A percentile compares a stretch with the other conserved stretches of the same genome.
Evolutionary conservation across 31 red algal genomes (phyloP).

Genomic region (Bonnemaisonia californica): DNA sequence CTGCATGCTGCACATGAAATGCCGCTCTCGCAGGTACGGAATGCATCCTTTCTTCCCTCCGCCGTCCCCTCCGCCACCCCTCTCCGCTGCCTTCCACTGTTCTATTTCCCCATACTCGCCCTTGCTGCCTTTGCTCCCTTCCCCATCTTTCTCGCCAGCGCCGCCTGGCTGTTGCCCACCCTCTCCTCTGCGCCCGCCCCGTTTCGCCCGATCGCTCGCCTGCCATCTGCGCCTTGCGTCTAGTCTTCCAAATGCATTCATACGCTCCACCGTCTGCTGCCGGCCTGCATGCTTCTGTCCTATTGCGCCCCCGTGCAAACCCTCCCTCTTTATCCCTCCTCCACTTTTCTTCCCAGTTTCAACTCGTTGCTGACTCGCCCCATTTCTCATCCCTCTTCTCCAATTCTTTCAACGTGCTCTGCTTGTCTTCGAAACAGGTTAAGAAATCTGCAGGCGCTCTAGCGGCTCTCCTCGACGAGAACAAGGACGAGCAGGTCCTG

Average conservation of each 20-base stretch:
- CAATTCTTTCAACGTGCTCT: not conserved
- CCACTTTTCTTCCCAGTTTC: not conserved
- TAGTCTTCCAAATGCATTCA: too few relatives aligned
- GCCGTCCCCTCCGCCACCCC: not conserved
- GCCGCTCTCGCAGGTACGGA: conserved; percentile 56
- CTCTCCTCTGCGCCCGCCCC: not conserved
- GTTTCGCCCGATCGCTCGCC: not conserved
- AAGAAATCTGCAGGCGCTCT: conserved; percentile 43
- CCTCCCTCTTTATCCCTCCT: not conserved
- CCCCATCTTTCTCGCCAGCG: too few relatives aligned
- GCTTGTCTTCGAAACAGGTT: conserved; percentile 7
- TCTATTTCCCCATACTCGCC: too few relatives aligned
- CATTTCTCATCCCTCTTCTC: not conserved
- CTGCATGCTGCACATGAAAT: conserved; percentile 52
- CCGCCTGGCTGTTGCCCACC: not conserved
- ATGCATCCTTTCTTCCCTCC: conserved; percentile 12
- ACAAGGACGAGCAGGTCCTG: conserved; percentile 80
- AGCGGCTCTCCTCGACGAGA: conserved; percentile 48
- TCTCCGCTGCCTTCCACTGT: conserved; percentile 10
- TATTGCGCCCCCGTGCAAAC: too few relatives aligned
- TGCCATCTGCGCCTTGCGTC: not conserved
- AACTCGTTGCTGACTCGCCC: not conserved
- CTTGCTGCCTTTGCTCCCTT: too few relatives aligned
- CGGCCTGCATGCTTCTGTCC: too few relatives aligned
- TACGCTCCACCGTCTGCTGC: too few relatives aligned